Conservation (phyloP, 768 basidiomycete genomes). For the Hypholoma sublateritium region DNA sequence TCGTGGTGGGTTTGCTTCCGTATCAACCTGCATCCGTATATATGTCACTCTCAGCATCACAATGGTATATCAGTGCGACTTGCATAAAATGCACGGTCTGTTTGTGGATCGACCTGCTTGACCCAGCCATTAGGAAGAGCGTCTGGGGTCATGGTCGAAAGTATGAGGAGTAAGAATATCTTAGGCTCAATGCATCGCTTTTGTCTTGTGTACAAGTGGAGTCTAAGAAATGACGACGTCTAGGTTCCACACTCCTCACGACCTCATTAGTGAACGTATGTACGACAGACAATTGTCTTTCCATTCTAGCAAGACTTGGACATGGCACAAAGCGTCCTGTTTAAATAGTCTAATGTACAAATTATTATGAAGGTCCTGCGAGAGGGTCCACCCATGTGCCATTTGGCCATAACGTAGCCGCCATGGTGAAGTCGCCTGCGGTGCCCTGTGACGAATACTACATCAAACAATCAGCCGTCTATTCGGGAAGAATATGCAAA, state of each 20-base stretch:
- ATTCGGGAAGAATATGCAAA: neutral
- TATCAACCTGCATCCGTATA: conserved; percentile 51
- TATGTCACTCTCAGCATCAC: neutral
- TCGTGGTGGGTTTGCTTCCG: conserved; percentile 58
- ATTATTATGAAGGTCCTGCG: conserved; percentile 57
- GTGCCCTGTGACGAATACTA: conserved; percentile 48
- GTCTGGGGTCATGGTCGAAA: conserved; percentile 8
- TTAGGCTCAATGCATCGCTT: neutral
- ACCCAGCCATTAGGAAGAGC: conserved; percentile 59
- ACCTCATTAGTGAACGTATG: neutral
- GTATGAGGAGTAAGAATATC: neutral
- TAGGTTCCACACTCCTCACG: neutral
- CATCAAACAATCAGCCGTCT: neutral
- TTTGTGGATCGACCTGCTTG: conserved; percentile 40
- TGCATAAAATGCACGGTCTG: conserved; percentile 52
- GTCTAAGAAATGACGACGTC: conserved; percentile 10
- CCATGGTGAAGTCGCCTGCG: conserved; percentile 77
- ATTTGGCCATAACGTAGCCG: conserved; percentile 75
- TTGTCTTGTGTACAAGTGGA: conserved; percentile 1
- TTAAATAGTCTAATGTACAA: conserved; percentile 2
- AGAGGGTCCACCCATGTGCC: conserved; percentile 79
- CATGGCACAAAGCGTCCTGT: neutral
- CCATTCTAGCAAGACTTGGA: no score
- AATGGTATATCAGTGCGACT: conserved; percentile 3
- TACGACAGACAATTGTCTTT: neutral